A percentile compares a stretch with the other conserved stretches of the same genome.
Conservation (phyloP, 129 eudicot genomes). For the Kitagawia praeruptora region DNA sequence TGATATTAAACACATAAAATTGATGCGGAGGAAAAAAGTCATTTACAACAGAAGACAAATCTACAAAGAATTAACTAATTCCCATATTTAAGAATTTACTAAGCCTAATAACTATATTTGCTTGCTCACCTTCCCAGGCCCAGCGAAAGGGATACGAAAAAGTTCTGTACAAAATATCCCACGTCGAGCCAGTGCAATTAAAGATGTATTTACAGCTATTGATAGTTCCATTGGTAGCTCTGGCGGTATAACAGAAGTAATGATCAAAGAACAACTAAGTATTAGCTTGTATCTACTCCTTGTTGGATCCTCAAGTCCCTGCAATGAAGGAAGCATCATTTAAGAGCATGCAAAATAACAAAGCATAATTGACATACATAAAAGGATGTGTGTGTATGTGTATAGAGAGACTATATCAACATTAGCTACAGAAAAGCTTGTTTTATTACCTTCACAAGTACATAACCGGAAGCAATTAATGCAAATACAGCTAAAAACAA, state of each 20-base stretch:
- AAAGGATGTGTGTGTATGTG: neutral
- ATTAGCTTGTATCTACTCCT: slow-evolving; percentile 93
- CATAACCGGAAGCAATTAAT: slow-evolving; percentile 93
- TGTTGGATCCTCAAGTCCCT: slow-evolving; percentile 99
- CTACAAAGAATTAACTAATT: too few species aligned
- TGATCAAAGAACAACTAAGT: slow-evolving; percentile 85
- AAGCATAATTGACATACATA: neutral
- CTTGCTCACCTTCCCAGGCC: slow-evolving; percentile 86
- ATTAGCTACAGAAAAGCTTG: neutral
- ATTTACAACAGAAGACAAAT: neutral
- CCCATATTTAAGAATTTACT: too few species aligned
- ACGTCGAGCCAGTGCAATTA: slow-evolving; percentile 75
- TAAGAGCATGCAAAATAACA: neutral
- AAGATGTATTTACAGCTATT: slow-evolving; percentile 90
- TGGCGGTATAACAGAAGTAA: slow-evolving; percentile 93
- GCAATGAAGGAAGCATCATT: slow-evolving; percentile 4
- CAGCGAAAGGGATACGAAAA: slow-evolving; percentile 94
- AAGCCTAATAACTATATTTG: slow-evolving; percentile 1
- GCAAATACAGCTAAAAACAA: slow-evolving; percentile 82
- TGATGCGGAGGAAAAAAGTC: neutral
- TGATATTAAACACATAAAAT: neutral
- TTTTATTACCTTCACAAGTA: slow-evolving; percentile 64
- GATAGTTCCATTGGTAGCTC: slow-evolving; percentile 97
- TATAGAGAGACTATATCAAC: neutral
- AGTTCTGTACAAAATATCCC: slow-evolving; percentile 96